Evolutionary conservation across 2,329 filamentous ascomycete species (phyloP), one percentile per base, ranked within the genome.

Genomic region (Penicillium sp.): DNA sequence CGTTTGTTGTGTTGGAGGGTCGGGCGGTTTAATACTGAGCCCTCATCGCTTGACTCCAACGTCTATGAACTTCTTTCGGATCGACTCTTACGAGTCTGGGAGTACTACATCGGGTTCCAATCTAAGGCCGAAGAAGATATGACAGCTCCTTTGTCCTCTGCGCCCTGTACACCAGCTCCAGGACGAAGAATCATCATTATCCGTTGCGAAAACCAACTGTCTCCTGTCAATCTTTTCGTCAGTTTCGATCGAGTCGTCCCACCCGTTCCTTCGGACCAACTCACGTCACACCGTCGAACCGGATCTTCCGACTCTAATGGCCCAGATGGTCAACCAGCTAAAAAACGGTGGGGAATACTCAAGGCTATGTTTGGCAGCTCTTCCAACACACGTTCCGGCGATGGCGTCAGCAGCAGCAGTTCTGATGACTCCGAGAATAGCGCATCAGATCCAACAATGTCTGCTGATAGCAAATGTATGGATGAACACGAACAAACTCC

Each of bases 1-100:
- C 90, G 93, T 47, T 78, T 97, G 49, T 76, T 96, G 23, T 96
- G 91, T 75, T 97, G 93, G 93, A 86, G 92, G 59, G 80, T 97
- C 48, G 93, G 89, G 63, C 83, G 93, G 61, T 89, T 89, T 68
- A 84, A 87, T 52, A 90, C 88, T 17, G 84, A 82, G 47, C 80
- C 85, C 23, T 84, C 85, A 44, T 82, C 86, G 29, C 73, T 85
- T 41, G 89, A 94, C 70, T 75, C 82, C 87, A 82, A 83, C 64
- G 90, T 96, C 58, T 88, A 92, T 67, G 77, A 85, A 57, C 80
- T 84, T 1, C 83, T 91, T 27, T 84, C 86, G 19, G 79, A 86
- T 62, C 83, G 90, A 49, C 80, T 96, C 33, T 86, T 86, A 68
- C 85, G 83, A 12, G 82, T 86, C 2, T 96, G 91, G 90, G 85